A percentile compares a stretch with the other conserved stretches of the same genome.
These are phyloP conservation scores for Dothistroma pini DNA, from an alignment of 2,329 filamentous ascomycete species.

Conservation along the genomic window DNA sequence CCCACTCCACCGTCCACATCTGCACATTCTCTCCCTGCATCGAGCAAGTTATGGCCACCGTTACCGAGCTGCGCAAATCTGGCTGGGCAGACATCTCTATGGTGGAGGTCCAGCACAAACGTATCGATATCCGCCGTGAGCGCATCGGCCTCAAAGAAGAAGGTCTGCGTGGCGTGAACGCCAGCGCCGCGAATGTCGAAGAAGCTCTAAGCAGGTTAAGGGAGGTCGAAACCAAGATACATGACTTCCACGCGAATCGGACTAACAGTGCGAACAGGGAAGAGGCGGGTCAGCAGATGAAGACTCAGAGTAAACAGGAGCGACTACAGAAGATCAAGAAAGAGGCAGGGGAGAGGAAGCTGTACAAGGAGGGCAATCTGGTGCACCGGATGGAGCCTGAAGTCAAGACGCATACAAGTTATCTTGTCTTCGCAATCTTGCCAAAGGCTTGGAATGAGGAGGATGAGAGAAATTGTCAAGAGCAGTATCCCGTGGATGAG, in stretches of 20 bases:
- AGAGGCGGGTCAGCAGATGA: conserved; percentile 39
- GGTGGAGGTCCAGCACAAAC: conserved; percentile 79
- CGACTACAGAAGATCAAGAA: conserved; percentile 34
- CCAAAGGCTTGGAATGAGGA: conserved; percentile 82
- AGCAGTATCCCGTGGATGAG: conserved; percentile 22
- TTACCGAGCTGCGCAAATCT: conserved; percentile 71
- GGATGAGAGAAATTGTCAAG: conserved; percentile 60
- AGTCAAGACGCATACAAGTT: conserved; percentile 95
- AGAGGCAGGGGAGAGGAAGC: conserved; percentile 45
- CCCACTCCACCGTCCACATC: conserved; percentile 67
- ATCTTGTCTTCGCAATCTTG: conserved; percentile 86
- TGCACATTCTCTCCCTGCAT: conserved; percentile 98
- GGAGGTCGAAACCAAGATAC: conserved; percentile 67
- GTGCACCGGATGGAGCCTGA: conserved; percentile 81
- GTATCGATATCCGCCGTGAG: conserved; percentile 78
- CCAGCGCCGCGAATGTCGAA: conserved; percentile 67
- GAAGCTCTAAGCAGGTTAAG: conserved; percentile 73
- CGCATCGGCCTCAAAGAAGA: conserved; percentile 70
- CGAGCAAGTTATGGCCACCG: conserved; percentile 86
- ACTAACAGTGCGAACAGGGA: conserved; percentile 34
- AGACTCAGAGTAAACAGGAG: conserved; percentile 26
- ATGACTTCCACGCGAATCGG: conserved; percentile 57
- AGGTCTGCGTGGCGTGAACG: conserved; percentile 62
- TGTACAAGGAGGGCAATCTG: conserved; percentile 72
- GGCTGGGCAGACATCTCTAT: conserved; percentile 93